Conservation (phyloP, 2,329 filamentous ascomycete genomes). For the Annulohypoxylon truncatum region DNA sequence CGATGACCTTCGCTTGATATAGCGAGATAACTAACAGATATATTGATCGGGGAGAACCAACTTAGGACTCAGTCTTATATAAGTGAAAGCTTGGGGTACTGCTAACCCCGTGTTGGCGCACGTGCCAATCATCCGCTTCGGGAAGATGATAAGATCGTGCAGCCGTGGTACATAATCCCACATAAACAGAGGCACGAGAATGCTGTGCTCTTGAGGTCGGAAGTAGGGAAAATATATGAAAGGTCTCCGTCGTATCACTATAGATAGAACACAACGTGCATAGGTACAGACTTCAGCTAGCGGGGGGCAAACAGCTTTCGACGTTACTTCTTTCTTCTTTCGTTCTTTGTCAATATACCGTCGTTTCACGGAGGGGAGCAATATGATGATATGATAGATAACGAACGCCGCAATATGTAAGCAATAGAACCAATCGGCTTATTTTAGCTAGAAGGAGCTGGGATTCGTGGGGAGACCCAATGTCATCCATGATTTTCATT, state of each 20-base stretch:
- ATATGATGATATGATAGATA: neutral
- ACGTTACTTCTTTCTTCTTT: neutral
- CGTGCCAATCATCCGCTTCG: conserved; percentile 25
- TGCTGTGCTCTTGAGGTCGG: no score
- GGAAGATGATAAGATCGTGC: conserved; percentile 35
- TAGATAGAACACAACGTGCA: conserved; percentile 1
- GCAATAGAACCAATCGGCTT: conserved; percentile 7
- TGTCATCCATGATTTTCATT: conserved; percentile 19
- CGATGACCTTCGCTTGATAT: neutral
- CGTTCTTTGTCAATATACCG: neutral
- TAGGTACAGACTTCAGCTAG: conserved; percentile 32
- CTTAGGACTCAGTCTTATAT: neutral
- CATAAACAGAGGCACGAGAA: neutral
- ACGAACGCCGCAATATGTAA: neutral
- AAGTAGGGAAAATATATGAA: no score
- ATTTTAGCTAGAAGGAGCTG: conserved; percentile 10
- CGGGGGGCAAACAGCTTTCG: conserved; percentile 15
- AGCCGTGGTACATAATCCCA: neutral
- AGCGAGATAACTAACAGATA: neutral
- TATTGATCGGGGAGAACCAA: neutral
- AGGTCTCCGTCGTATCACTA: no score
- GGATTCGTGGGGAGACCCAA: conserved; percentile 19
- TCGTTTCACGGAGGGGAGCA: neutral
- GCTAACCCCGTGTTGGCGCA: conserved; percentile 11
- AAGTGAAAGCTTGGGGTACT: neutral